Percentiles rank a stretch among this genome's conserved stretches.
phyloP scores from a whole-genome alignment of 306 rosid genomes.

The Aeschynomene evenia region DNA sequence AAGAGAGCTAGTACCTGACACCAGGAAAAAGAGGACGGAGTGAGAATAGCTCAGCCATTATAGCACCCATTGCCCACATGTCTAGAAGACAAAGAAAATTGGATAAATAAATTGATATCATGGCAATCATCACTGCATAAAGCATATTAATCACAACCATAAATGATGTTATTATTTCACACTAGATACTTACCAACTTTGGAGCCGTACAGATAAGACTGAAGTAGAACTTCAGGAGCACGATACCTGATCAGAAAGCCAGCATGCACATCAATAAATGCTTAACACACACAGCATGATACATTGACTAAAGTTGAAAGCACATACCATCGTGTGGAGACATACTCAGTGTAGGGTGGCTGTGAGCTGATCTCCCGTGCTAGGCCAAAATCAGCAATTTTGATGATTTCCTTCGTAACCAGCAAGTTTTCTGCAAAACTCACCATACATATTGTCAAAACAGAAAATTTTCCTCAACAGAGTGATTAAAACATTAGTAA shows the following conservation, averaged over 20 bases:
- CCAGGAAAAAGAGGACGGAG: conserved; percentile 98
- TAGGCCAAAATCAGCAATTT: conserved; percentile 96
- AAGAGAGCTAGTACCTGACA: conserved; percentile 48
- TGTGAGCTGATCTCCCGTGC: conserved; percentile 84
- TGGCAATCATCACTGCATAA: neutral
- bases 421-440: conserved; percentile 74
- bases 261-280: conserved; percentile 3
- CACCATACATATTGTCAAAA: neutral
- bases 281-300: neutral
- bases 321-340: conserved; percentile 90
- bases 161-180: neutral
- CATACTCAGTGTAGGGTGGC: conserved; percentile 95
- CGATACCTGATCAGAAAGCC: conserved; percentile 74
- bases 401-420: conserved; percentile 74
- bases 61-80: conserved; percentile 99
- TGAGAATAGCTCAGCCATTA: conserved; percentile 87
- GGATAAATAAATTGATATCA: conserved; percentile 3
- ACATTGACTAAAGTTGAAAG: conserved; percentile 1
- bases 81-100: conserved; percentile 41
- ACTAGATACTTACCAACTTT: conserved; percentile 80
- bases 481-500: neutral
- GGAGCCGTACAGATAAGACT: conserved; percentile 72
- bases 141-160: conserved; percentile 7
- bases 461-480: neutral
- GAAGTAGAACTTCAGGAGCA: conserved; percentile 98